phyloP scores from a whole-genome alignment of 2,329 filamentous ascomycete species.

The Colletotrichum higginsianum region DNA sequence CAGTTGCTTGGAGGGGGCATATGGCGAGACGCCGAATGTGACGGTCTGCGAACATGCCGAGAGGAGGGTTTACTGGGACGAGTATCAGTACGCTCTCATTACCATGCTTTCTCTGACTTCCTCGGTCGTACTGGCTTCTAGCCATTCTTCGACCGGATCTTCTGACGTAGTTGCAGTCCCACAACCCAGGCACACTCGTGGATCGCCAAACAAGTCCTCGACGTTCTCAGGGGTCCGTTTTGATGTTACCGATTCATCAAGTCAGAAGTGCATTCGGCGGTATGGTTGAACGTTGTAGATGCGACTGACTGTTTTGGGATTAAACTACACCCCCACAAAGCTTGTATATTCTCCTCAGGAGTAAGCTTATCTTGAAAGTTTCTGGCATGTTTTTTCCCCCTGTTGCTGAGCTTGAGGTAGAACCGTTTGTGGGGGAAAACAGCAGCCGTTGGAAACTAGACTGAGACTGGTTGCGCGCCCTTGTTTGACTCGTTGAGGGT shows the following conservation, averaged over 20 bases:
- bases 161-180: constrained; percentile 26
- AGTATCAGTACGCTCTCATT: constrained; percentile 28
- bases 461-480: too few species aligned
- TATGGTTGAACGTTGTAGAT: neutral
- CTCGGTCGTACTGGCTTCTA: neutral
- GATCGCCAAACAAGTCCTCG: constrained; percentile 31
- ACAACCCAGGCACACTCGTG: constrained; percentile 38
- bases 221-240: constrained; percentile 25
- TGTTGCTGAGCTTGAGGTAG: too few species aligned
- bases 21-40: constrained; percentile 34
- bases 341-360: too few species aligned
- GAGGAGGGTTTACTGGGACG: constrained; percentile 35
- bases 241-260: neutral
- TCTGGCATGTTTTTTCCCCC: too few species aligned
- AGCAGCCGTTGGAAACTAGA: too few species aligned
- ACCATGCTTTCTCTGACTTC: neutral
- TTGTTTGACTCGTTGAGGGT: too few species aligned
- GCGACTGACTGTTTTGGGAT: too few species aligned
- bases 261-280: neutral
- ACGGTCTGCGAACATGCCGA: constrained; percentile 33
- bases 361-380: too few species aligned
- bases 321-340: too few species aligned
- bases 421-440: too few species aligned
- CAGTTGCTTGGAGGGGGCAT: constrained; percentile 29
- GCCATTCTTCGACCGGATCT: neutral